Evolutionary conservation across 1,284 basidiomycete species (phyloP).

Genomic region (Ustilago bromivora): DNA sequence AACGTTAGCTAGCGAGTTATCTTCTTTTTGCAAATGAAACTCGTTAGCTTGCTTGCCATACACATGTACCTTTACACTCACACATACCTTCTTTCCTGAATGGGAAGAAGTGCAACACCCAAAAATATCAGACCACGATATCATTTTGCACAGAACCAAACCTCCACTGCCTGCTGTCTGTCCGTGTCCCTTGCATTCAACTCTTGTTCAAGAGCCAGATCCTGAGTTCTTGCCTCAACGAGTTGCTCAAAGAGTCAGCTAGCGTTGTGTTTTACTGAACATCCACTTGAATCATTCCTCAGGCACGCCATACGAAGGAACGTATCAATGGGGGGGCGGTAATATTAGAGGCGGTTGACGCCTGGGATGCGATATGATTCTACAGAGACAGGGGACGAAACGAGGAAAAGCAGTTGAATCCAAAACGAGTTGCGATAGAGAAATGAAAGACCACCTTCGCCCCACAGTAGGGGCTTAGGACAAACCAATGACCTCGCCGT

Average conservation of each 20-base stretch:
- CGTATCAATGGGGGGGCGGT: not conserved
- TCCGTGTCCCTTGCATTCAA: not conserved
- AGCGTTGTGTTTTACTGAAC: no score
- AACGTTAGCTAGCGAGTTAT: not conserved
- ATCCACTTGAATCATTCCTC: no score
- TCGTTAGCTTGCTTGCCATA: not conserved
- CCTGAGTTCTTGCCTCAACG: not conserved
- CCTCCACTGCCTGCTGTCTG: not conserved
- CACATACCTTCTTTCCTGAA: not conserved
- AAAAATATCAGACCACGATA: constrained; percentile 50
- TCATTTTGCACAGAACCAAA: constrained; percentile 38
- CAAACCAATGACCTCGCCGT: constrained; percentile 70
- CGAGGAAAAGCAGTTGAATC: constrained; percentile 29
- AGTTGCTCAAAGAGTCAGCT: not conserved
- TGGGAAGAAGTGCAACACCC: constrained; percentile 12
- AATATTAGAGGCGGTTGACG: constrained; percentile 23
- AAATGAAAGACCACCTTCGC: not conserved
- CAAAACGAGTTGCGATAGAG: not conserved
- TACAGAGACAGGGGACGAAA: constrained; percentile 1
- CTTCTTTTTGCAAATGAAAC: not conserved
- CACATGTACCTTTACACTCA: constrained; percentile 32
- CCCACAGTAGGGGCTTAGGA: constrained; percentile 45
- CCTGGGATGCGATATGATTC: not conserved
- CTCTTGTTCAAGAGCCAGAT: not conserved
- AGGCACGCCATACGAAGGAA: not conserved